phyloP scores from a whole-genome alignment of 495 filamentous ascomycete genomes.

The Thozetella sp. region DNA sequence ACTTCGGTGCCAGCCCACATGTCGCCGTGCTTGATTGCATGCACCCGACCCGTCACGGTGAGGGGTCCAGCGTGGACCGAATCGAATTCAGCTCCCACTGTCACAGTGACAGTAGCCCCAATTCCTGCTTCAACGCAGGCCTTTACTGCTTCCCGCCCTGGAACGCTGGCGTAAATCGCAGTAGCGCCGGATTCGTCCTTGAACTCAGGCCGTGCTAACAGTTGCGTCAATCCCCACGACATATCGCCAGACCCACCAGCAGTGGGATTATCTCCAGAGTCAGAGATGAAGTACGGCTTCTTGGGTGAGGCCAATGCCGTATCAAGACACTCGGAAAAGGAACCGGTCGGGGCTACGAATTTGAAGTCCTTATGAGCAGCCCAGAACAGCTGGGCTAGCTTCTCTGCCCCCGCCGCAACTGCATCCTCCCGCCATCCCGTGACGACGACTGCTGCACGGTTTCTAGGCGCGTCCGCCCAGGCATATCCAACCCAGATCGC shows the following conservation, averaged over 20 bases:
- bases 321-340: slow-evolving; percentile 51
- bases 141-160: slow-evolving; percentile 47
- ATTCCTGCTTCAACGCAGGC: slow-evolving; percentile 48
- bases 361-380: slow-evolving; percentile 44
- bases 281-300: slow-evolving; percentile 60
- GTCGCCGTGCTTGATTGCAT: slow-evolving; percentile 57
- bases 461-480: slow-evolving; percentile 61
- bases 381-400: slow-evolving; percentile 54
- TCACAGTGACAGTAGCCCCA: slow-evolving; percentile 53
- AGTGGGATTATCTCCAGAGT: slow-evolving; percentile 61
- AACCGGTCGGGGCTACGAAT: slow-evolving; percentile 57
- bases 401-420: slow-evolving; percentile 38
- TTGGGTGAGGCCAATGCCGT: slow-evolving; percentile 39
- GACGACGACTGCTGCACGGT: slow-evolving; percentile 52
- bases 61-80: slow-evolving; percentile 52
- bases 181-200: slow-evolving; percentile 32
- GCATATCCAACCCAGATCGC: slow-evolving; percentile 63
- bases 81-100: slow-evolving; percentile 56
- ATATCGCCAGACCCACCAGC: slow-evolving; percentile 60
- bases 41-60: slow-evolving; percentile 53
- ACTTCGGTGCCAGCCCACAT: slow-evolving; percentile 49
- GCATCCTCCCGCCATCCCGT: slow-evolving; percentile 50
- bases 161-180: slow-evolving; percentile 60
- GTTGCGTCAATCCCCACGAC: slow-evolving; percentile 50
- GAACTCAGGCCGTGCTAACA: slow-evolving; percentile 52